phyloP scores from a whole-genome alignment of 2,329 filamentous ascomycete species.

The Lachnellula subtilissima region DNA sequence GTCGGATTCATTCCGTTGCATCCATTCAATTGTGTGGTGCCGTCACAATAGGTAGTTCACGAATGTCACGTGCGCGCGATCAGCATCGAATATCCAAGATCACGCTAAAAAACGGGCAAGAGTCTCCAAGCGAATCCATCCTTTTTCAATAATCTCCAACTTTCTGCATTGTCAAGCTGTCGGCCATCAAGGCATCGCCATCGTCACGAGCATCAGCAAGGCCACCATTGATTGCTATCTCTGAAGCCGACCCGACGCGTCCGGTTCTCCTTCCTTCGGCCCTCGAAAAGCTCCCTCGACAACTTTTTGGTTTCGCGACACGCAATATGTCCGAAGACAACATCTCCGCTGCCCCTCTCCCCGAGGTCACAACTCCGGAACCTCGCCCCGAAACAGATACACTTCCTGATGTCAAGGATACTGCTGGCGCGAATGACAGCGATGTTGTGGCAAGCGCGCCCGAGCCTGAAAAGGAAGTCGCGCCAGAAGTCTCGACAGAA shows the following conservation, averaged over 20 bases:
- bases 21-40: background rate
- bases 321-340: background rate
- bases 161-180: constrained; percentile 1
- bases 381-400: constrained; percentile 8
- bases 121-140: constrained; percentile 6
- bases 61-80: background rate
- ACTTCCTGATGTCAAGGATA: constrained; percentile 13
- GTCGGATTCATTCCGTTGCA: background rate
- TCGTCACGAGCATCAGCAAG: constrained; percentile 8
- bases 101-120: background rate
- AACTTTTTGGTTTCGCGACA: background rate
- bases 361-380: constrained; percentile 14
- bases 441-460: constrained; percentile 16
- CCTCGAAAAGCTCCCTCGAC: background rate
- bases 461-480: constrained; percentile 20
- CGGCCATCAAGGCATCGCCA: constrained; percentile 21
- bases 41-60: no score
- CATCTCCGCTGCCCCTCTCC: constrained; percentile 7
- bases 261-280: background rate
- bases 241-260: constrained; percentile 20
- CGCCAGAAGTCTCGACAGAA: constrained; percentile 18
- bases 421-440: constrained; percentile 15
- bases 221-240: constrained; percentile 11
- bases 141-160: constrained; percentile 15
- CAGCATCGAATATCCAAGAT: background rate